phyloP scores from a whole-genome alignment of 192 early-diverging fungal species.

The Backusella tarrabulga region DNA sequence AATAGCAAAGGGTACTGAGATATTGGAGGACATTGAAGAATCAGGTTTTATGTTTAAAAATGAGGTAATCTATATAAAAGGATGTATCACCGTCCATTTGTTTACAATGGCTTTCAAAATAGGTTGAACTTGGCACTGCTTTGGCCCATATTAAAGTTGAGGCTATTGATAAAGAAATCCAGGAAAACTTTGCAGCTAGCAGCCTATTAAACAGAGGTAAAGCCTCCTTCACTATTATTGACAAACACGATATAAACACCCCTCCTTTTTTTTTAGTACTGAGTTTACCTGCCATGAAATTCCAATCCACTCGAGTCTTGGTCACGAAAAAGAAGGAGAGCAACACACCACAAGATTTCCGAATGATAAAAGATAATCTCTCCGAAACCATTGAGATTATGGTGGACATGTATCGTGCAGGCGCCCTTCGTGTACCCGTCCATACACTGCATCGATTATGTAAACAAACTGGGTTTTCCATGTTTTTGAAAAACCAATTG shows the following conservation, averaged over 20 bases:
- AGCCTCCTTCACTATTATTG: neutral
- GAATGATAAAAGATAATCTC: neutral
- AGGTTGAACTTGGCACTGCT: neutral
- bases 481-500: constrained; percentile 22
- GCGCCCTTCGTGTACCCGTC: neutral
- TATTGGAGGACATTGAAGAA: constrained; percentile 5
- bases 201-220: constrained; percentile 1
- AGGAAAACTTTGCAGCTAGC: neutral
- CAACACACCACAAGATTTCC: neutral
- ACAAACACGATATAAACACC: neutral
- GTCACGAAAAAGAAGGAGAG: neutral
- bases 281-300: constrained; percentile 11
- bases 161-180: neutral
- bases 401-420: constrained; percentile 37
- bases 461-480: neutral
- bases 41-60: neutral
- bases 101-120: neutral
- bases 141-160: neutral
- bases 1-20: neutral
- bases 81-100: neutral
- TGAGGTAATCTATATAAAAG: neutral
- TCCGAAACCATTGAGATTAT: constrained; percentile 35
- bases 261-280: neutral
- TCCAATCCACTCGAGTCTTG: neutral
- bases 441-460: constrained; percentile 6